Evolutionary conservation across 177 flowering plant species (phyloP).

Genomic region (Vitis hybrid): DNA sequence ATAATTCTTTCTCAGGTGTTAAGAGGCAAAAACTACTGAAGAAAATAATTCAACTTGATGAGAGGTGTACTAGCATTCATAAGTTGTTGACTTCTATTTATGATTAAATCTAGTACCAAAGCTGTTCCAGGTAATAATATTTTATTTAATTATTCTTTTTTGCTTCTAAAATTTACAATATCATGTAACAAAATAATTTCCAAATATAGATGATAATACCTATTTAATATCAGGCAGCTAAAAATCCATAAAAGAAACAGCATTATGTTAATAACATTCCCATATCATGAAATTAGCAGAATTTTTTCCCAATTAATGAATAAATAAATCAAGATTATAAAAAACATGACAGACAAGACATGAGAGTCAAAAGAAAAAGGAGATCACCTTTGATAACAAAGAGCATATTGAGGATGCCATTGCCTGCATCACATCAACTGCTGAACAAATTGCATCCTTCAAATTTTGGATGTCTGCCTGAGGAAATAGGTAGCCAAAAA

Average conservation of each 20-base stretch:
- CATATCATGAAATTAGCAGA: not conserved
- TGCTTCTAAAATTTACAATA: no score
- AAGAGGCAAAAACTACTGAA: no score
- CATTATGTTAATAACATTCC: not conserved
- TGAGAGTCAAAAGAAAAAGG: not conserved
- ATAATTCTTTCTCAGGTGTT: no score
- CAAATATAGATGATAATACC: no score
- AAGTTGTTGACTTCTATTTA: no score
- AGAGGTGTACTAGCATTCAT: no score
- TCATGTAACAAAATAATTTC: no score
- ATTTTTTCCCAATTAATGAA: not conserved
- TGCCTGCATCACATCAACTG: conserved; percentile 89
- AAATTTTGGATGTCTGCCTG: conserved; percentile 73
- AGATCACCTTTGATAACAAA: conserved; percentile 58
- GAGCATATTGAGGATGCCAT: conserved; percentile 72
- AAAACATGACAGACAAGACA: not conserved
- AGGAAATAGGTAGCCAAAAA: conserved; percentile 5
- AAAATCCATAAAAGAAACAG: not conserved
- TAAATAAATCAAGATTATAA: no score
- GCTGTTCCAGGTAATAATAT: no score
- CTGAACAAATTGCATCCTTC: conserved; percentile 80
- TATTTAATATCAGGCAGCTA: not conserved
- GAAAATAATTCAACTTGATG: no score
- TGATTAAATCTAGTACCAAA: no score
- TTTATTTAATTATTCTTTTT: no score